Percentiles rank a stretch among this genome's conserved stretches.
Conservation (phyloP, 257 asterid species). For the Orobanche coerulescens region DNA sequence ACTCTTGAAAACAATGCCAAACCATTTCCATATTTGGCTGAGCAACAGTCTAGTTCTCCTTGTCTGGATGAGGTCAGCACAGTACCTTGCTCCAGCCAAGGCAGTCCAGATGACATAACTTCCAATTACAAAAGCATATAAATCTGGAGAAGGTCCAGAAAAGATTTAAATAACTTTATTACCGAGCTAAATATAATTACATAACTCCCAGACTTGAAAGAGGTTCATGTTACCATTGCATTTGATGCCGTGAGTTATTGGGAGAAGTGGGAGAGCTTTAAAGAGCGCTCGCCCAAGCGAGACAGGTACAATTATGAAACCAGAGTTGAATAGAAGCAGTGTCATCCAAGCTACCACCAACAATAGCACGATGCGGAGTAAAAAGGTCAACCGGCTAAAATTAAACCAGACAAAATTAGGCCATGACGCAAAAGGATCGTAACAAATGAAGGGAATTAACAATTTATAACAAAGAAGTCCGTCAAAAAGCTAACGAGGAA, state of each 20-base stretch:
- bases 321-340: constrained; percentile 63
- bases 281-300: constrained; percentile 80
- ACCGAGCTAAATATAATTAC: background rate
- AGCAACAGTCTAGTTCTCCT: constrained; percentile 56
- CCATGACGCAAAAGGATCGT: no score
- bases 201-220: background rate
- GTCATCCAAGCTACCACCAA: constrained; percentile 96
- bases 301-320: constrained; percentile 70
- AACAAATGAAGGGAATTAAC: constrained; percentile 11
- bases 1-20: constrained; percentile 76
- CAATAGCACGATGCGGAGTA: constrained; percentile 68
- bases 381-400: constrained; percentile 81
- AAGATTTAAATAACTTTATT: background rate
- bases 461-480: background rate
- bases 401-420: constrained; percentile 29
- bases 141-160: constrained; percentile 32
- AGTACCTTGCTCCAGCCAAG: constrained; percentile 80
- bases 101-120: constrained; percentile 94
- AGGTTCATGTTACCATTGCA: constrained; percentile 68
- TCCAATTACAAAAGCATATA: constrained; percentile 89
- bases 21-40: constrained; percentile 77
- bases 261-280: constrained; percentile 76
- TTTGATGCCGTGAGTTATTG: constrained; percentile 81
- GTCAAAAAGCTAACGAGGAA: constrained; percentile 6
- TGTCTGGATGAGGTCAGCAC: constrained; percentile 57